Evolutionary conservation across 768 basidiomycete genomes (phyloP), one percentile per base, ranked within the genome.

Genomic region (Xanthoconium purpureum): DNA sequence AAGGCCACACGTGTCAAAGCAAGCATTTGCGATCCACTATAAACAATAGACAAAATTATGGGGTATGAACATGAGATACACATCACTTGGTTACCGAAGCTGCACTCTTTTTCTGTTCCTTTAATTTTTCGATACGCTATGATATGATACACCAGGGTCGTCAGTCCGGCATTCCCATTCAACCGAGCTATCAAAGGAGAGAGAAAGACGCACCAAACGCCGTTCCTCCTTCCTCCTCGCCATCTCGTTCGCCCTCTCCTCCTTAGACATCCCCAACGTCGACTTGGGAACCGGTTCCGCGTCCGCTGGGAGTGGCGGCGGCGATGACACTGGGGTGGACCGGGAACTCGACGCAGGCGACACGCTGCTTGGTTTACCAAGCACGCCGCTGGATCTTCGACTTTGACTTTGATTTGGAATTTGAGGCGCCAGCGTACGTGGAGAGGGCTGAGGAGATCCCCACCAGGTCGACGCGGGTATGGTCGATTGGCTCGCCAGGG

Each of bases 201-300:
- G 8, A 11, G 6, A 6, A 48, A 43, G 43, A 72, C 82, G 18
- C 52, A 92, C 92, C 77, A 91, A 85, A 70, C 89, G 94, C 44
- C 96, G 77, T 70, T 98, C 96, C 69, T 98, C 95, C 66, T 95
- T 89, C 56, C 94, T 78, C 60, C 88, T 78, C 9, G 88, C 89
- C 85, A 98, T 88, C 75, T 97, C 93, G n/a, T 84, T 85, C 2
- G 91, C 91, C 71, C 90, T 96, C 63, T 95, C 94, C 71, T 97
- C 96, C 70, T 94, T 97, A 29, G 83, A 80, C 80, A 93, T 77
- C 0, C 74, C 75, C 2, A 70, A 71, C 29, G 80, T 72, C 53
- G 77, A 74, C 49, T 56, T 64, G 5, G 56, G 18, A 4, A 43
- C 54, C 10, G 59, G 37, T 37, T 66, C 56, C 1, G 63, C 24